Percentiles rank a stretch among this genome's conserved stretches.
Evolutionary conservation across 768 basidiomycete species (phyloP).

Genomic region (Cystofilobasidium bisporidii): DNA sequence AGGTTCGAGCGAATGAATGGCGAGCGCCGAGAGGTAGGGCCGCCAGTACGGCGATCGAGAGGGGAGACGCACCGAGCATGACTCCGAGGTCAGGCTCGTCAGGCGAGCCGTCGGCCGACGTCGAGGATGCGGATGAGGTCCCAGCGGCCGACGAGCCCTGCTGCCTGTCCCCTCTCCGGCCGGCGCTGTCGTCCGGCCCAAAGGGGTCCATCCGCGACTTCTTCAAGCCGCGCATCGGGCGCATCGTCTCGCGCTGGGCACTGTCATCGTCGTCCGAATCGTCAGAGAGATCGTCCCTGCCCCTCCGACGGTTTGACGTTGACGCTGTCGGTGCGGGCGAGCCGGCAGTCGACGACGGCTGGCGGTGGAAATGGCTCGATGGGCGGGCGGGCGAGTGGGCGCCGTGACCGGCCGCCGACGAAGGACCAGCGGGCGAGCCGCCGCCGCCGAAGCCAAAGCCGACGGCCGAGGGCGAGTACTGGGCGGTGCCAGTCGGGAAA

Average conservation of each 20-base stretch:
- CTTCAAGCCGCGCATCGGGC: slow-evolving; percentile 9
- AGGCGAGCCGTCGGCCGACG: not conserved
- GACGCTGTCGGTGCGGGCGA: not conserved
- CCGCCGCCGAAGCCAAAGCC: not conserved
- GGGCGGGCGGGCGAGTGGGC: not conserved
- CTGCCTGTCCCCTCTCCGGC: not conserved
- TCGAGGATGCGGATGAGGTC: not conserved
- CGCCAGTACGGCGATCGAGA: too few relatives aligned
- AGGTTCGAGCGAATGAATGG: too few relatives aligned
- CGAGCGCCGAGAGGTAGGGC: too few relatives aligned
- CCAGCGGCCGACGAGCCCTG: not conserved
- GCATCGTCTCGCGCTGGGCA: not conserved
- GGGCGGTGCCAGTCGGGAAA: not conserved
- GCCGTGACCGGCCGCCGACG: not conserved
- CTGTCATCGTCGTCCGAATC: slow-evolving; percentile 9
- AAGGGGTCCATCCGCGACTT: not conserved
- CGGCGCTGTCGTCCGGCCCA: not conserved
- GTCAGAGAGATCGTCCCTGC: slow-evolving; percentile 1
- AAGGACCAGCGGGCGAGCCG: not conserved
- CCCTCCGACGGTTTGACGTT: not conserved
- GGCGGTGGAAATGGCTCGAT: not conserved
- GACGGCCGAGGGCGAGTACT: not conserved
- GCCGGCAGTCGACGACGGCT: not conserved
- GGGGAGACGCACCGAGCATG: slow-evolving; percentile 8
- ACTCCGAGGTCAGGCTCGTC: slow-evolving; percentile 24